These are phyloP conservation scores for Fusarium bulbicola DNA, from an alignment of 2,329 filamentous ascomycete genomes.

Conservation along the genomic window DNA sequence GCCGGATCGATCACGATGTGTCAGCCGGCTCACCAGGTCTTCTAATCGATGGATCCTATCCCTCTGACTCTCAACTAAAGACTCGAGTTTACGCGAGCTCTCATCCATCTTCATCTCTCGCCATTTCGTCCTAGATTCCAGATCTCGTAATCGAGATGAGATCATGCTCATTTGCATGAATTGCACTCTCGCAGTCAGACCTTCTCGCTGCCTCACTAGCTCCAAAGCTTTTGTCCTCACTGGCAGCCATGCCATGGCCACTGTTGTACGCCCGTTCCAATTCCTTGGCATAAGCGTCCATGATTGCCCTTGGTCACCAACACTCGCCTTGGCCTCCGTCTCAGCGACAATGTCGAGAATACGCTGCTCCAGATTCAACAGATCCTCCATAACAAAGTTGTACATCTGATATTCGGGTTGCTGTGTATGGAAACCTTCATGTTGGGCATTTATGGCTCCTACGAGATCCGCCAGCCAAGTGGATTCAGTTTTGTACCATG, in stretches of 20 bases:
- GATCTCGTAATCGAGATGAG: constrained; percentile 51
- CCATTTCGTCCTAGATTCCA: constrained; percentile 47
- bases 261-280: constrained; percentile 49
- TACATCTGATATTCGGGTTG: constrained; percentile 58
- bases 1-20: constrained; percentile 8
- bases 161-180: constrained; percentile 61
- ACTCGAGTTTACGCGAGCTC: constrained; percentile 38
- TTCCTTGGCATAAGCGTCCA: constrained; percentile 52
- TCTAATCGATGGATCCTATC: constrained; percentile 38
- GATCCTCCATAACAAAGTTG: constrained; percentile 57
- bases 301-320: constrained; percentile 32
- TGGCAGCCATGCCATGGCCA: constrained; percentile 57
- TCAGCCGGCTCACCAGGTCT: constrained; percentile 27
- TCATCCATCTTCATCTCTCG: constrained; percentile 45
- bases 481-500: constrained; percentile 61
- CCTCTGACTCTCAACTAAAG: constrained; percentile 37
- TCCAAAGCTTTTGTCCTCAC: constrained; percentile 56
- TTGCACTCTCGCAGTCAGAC: constrained; percentile 55
- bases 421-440: constrained; percentile 34
- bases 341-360: constrained; percentile 56
- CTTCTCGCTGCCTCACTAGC: constrained; percentile 56
- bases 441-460: constrained; percentile 41
- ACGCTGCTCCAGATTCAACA: constrained; percentile 54
- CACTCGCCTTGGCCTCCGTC: constrained; percentile 47
- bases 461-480: constrained; percentile 56